Conservation (phyloP, 1,139 yeast genomes). For the Suhomyces taliae region DNA sequence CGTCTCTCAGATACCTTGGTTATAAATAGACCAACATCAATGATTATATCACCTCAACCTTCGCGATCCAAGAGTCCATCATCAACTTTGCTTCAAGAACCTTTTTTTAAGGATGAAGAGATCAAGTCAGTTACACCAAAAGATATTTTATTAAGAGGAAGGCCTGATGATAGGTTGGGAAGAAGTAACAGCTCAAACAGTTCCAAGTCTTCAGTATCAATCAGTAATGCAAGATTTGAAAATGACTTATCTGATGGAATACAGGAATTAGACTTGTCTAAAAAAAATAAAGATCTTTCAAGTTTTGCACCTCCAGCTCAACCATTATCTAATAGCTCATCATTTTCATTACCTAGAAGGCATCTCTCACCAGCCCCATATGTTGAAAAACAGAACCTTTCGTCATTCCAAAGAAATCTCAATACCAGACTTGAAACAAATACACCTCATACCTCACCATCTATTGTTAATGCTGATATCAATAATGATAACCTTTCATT, state of each 20-base stretch:
- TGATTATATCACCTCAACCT: slow-evolving; percentile 35
- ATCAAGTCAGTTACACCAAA: slow-evolving; percentile 37
- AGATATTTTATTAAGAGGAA: slow-evolving; percentile 37
- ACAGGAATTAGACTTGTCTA: slow-evolving; percentile 28
- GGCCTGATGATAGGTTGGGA: slow-evolving; percentile 20
- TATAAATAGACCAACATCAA: slow-evolving; percentile 7
- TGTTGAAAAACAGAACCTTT: slow-evolving; percentile 47
- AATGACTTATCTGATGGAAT: slow-evolving; percentile 30
- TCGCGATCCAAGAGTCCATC: slow-evolving; percentile 32
- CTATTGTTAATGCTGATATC: slow-evolving; percentile 16
- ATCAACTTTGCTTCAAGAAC: slow-evolving; percentile 38
- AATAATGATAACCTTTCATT: slow-evolving; percentile 9
- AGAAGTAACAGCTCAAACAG: slow-evolving; percentile 11
- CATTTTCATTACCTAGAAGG: slow-evolving; percentile 52
- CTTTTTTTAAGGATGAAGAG: slow-evolving; percentile 36
- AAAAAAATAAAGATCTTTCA: slow-evolving; percentile 15
- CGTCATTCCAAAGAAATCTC: slow-evolving; percentile 56
- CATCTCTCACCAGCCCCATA: slow-evolving; percentile 56
- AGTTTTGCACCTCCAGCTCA: slow-evolving; percentile 6
- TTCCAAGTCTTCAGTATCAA: slow-evolving; percentile 22
- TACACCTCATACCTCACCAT: slow-evolving; percentile 52
- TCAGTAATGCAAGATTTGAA: slow-evolving; percentile 14
- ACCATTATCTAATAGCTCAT: slow-evolving; percentile 28
- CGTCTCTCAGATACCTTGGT: slow-evolving; percentile 9
- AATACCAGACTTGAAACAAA: slow-evolving; percentile 20